These are phyloP conservation scores for Inga leiocalycina DNA, from an alignment of 306 rosid genomes.

Conservation along the genomic window DNA sequence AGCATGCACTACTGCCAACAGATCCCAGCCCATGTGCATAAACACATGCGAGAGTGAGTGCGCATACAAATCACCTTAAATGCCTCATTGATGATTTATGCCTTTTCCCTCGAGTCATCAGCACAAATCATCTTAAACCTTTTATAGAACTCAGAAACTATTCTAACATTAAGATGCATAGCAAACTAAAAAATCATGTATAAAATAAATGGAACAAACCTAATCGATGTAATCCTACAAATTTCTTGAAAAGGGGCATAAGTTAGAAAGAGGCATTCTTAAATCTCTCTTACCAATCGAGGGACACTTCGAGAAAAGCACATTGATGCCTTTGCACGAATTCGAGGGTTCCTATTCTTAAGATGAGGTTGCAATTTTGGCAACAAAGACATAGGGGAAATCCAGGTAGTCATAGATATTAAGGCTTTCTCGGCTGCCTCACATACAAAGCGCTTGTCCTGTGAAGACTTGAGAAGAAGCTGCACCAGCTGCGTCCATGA, in stretches of 20 bases:
- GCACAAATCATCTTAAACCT: not conserved
- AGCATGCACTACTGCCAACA: not conserved
- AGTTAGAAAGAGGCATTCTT: conserved; percentile 23
- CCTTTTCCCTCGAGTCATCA: conserved; percentile 7
- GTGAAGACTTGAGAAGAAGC: conserved; percentile 97
- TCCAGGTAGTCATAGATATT: conserved; percentile 77
- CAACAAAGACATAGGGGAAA: conserved; percentile 74
- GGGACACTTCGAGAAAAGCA: conserved; percentile 90
- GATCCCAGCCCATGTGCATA: not conserved
- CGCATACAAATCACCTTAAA: no score
- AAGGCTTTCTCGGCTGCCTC: conserved; percentile 96
- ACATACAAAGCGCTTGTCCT: conserved; percentile 97
- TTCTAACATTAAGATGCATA: not conserved
- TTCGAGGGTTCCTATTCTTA: conserved; percentile 84
- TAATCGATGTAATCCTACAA: not conserved
- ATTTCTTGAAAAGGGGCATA: not conserved
- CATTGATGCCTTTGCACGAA: conserved; percentile 93
- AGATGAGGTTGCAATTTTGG: conserved; percentile 91
- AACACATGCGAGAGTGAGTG: not conserved
- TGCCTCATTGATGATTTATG: not conserved
- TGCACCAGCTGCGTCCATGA: conserved; percentile 73
- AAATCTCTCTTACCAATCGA: conserved; percentile 64
- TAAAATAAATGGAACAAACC: not conserved
- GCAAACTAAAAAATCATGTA: not conserved
- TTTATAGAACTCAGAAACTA: not conserved